Base-by-base conservation (phyloP, 2,329 filamentous ascomycete species). In the Colletotrichum cereale region DNA sequence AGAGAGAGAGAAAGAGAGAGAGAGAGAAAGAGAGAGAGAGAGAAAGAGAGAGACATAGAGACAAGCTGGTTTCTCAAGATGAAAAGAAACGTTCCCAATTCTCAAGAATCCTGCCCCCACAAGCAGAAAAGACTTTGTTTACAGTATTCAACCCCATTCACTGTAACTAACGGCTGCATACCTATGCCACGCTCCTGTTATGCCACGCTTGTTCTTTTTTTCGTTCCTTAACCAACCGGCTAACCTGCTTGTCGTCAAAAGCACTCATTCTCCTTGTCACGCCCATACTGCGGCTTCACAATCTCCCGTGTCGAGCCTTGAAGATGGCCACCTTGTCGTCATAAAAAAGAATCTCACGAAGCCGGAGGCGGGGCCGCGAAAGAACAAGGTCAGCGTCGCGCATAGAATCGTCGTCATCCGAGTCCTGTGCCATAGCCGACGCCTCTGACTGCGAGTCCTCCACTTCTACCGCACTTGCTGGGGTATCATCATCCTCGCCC, bases 321-420 rank as follows among this genome's bases (percentile, higher is more conserved):
- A 96, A 96, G 69, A 96, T 91, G 36, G 92, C 90, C 64, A 94
- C 90, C 80, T 94, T 93, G 79, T 96, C 93, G 79, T 96, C 93
- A 77, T 94, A 95, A 80, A 94, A 96, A 73, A 95, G 81, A 74
- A 96, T 96, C 83, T 96, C 93, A 73, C 92, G 85, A 74, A 96
- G 83, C 66, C 90, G 86, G 71, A 95, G 85, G 75, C 86, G 83
- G 38, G 80, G 77, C 62, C 79, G 81, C 52, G 47, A 55, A 48
- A 83, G 80, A 21, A 76, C 75, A 29, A 75, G 77, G 44, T 84
- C 82, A 7, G 86, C 86, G 44, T 86, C 85, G 74, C 84, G 78
- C 58, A 85, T 85, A 5, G 85, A 86, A 73, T 89, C 87, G 21
- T 82, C 84, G 18, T 82, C 84, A 66, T 85, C 84, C 57, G 84